Evolutionary conservation across 805 yeast species (phyloP), one percentile per base, ranked within the genome.

Genomic region (Nakazawaea peltata): DNA sequence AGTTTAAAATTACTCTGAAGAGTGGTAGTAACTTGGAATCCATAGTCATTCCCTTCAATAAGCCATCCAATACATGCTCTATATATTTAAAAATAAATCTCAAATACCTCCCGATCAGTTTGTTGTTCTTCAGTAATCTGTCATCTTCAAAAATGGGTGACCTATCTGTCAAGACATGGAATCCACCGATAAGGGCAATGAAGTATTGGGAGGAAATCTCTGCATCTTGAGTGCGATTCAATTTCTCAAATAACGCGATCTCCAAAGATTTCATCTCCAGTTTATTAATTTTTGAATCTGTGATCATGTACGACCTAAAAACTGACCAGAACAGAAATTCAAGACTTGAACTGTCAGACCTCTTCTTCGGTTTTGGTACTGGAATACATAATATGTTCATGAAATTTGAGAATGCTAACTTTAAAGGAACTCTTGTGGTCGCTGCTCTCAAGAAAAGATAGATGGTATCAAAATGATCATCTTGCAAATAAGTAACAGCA

Each of bases 371-470:
- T n/a, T n/a, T n/a, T n/a, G n/a, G n/a, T n/a, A n/a, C n/a, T n/a
- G n/a, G n/a, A n/a, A n/a, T n/a, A n/a, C n/a, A n/a, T 8, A 21
- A 57, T 29, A 47, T 44, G 23, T 56, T 56, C 3, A 63, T 47
- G 41, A 77, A 56, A 46, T 74, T 76, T 21, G 53, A 50, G 12
- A 65, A 47, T 0, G 80, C 81, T 15, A 72, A 56, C 14, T 56
- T 53, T 33, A 63, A 61, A 16, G 73, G 67, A 21, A 68, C 59
- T 39, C 79, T 65, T 11, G 83, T 69, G 42, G 71, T 60, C 15
- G 67, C 64, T 3, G 82, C 73, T 44, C 84, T 59, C 31, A 72
- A 57, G 35, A 73, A 69, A 61, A 75, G 72, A 41, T 71, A 65
- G 26, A 67, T 59, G 18, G 77, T 72, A 32, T 57, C 56, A 39